Base-by-base conservation (phyloP, 139 green algal species). In the Closterium sp. region DNA sequence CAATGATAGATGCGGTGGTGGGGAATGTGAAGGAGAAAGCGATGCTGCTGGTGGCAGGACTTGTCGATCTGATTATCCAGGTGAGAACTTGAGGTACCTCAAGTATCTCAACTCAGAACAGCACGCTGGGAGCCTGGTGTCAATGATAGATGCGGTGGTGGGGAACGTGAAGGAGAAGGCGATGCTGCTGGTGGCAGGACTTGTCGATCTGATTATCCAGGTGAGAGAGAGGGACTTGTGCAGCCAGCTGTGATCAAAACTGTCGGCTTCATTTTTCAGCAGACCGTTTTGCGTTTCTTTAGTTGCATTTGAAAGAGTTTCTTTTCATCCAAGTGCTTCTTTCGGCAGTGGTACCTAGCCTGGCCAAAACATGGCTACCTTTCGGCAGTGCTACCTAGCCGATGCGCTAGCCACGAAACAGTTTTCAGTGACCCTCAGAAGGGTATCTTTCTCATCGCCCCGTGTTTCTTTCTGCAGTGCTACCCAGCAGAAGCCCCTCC, bases 401-500 rank as follows among this genome's bases (percentile, higher is more conserved):
- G n/a, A n/a, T n/a, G n/a, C n/a, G n/a, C n/a, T n/a, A n/a, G n/a
- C n/a, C n/a, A n/a, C n/a, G n/a, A n/a, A n/a, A n/a, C n/a, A n/a
- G n/a, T n/a, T n/a, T n/a, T n/a, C n/a, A n/a, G n/a, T n/a, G n/a
- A n/a, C n/a, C 17, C 62, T 79, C 17, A 79, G 19, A 9, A 79
- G 24, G 4, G 62, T 27, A 2, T 70, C 2, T 27, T 79, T 79
- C 17, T 27, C 19, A 22, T 79, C 5, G 2, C 62, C 19, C 5
- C 27, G 62, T 24, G 19, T 5, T 6, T 79, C 2, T 22, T 79
- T 27, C 17, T 24, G 86, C 90, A 93, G 90, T 93, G 91, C 62
- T 95, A 94, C 42, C 96, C 96, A 2, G 85, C 70, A 29, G 95
- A 97, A 24, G 94, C 89, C 10, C 91, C 94, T 50, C 38, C 70